These are phyloP conservation scores for Setomelanomma holmii DNA, from an alignment of 2,329 filamentous ascomycete genomes.

Conservation along the genomic window DNA sequence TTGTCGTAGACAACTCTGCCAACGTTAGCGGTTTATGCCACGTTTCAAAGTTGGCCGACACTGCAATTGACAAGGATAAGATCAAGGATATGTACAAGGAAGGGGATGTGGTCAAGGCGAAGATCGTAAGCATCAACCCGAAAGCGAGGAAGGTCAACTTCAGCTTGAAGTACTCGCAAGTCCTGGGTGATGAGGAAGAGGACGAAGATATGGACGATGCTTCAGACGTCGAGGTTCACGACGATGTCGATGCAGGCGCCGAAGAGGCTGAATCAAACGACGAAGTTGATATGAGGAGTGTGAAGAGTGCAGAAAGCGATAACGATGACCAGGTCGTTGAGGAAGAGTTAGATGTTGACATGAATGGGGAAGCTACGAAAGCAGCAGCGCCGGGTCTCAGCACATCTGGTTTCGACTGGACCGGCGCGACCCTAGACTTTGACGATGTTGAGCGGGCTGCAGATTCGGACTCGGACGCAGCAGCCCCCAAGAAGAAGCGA, in stretches of 20 bases:
- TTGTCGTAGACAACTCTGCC: conserved; percentile 83
- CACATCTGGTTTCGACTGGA: conserved; percentile 87
- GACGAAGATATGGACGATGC: conserved; percentile 51
- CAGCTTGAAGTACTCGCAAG: conserved; percentile 91
- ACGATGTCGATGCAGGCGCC: conserved; percentile 51
- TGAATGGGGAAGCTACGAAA: conserved; percentile 28
- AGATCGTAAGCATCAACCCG: conserved; percentile 78
- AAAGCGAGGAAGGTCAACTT: conserved; percentile 83
- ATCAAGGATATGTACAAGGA: conserved; percentile 89
- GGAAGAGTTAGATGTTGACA: conserved; percentile 44
- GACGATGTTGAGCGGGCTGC: conserved; percentile 62
- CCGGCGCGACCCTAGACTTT: conserved; percentile 63
- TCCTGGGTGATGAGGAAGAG: conserved; percentile 63
- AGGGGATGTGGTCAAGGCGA: conserved; percentile 92
- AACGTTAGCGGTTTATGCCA: conserved; percentile 96
- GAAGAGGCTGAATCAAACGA: conserved; percentile 49
- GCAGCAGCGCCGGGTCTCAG: conserved; percentile 63
- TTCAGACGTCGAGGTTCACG: conserved; percentile 26
- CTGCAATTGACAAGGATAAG: conserved; percentile 81
- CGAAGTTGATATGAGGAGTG: conserved; percentile 54
- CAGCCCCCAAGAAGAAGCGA: conserved; percentile 65
- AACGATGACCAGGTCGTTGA: conserved; percentile 44
- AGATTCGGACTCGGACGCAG: conserved; percentile 62
- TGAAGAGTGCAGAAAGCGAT: conserved; percentile 49
- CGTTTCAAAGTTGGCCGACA: conserved; percentile 88